phyloP scores from a whole-genome alignment of 345 rosid species.

The Aquilaria sinensis region DNA sequence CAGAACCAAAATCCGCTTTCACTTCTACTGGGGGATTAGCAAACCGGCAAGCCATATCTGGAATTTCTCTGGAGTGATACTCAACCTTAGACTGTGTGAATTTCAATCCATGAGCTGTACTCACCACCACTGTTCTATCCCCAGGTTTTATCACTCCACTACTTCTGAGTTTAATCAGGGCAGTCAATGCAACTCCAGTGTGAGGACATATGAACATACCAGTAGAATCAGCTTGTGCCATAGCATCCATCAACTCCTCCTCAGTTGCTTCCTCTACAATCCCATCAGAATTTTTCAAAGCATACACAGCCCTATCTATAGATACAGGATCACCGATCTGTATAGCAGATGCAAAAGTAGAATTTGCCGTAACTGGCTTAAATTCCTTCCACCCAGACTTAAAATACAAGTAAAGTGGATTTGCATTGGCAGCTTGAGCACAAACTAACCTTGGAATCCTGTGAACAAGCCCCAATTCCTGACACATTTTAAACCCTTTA shows the following conservation, averaged over 20 bases:
- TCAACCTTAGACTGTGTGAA: constrained; percentile 79
- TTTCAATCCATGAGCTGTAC: constrained; percentile 94
- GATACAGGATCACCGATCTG: constrained; percentile 96
- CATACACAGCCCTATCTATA: constrained; percentile 81
- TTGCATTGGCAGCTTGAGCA: constrained; percentile 92
- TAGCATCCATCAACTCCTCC: constrained; percentile 93
- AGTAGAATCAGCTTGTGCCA: constrained; percentile 88
- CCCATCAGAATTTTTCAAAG: constrained; percentile 63
- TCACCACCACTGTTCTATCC: constrained; percentile 80
- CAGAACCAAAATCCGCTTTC: constrained; percentile 75
- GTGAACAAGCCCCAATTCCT: constrained; percentile 76
- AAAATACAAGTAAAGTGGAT: constrained; percentile 77
- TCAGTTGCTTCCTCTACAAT: constrained; percentile 89
- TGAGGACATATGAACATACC: constrained; percentile 97
- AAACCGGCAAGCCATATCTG: constrained; percentile 71
- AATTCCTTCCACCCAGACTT: constrained; percentile 77
- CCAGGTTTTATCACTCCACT: constrained; percentile 62
- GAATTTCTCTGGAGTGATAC: constrained; percentile 68
- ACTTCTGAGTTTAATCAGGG: constrained; percentile 70
- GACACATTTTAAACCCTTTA: constrained; percentile 86
- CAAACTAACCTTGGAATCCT: constrained; percentile 79
- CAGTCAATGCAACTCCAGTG: constrained; percentile 86
- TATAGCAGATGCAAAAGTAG: constrained; percentile 88
- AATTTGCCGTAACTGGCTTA: constrained; percentile 56
- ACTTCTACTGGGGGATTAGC: constrained; percentile 79